Percentiles rank a stretch among this genome's conserved stretches.
Conservation (phyloP, 2,329 filamentous ascomycete species). For the Fusarium succisae region DNA sequence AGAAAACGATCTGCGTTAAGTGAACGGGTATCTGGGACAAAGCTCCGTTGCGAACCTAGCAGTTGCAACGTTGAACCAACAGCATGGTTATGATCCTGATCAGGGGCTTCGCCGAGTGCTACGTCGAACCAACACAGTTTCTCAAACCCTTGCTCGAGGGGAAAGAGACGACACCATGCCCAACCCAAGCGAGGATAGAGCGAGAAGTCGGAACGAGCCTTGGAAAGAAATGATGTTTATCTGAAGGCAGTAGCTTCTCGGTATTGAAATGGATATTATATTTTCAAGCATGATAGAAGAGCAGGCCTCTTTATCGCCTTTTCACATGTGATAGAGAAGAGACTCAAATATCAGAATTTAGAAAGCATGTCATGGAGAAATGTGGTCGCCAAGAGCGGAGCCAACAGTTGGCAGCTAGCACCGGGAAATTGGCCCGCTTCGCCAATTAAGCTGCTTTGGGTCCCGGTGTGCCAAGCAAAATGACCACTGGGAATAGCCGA, state of each 20-base stretch:
- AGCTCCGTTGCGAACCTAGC: not conserved
- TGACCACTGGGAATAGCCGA: not conserved
- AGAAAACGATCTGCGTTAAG: not conserved
- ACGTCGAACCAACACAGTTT: not conserved
- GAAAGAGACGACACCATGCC: not conserved
- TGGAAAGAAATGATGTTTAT: not conserved
- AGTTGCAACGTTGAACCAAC: not conserved
- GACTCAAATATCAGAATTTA: not conserved
- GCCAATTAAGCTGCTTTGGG: not conserved
- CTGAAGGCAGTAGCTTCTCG: accelerated
- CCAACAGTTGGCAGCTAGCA: not conserved
- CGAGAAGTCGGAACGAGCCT: accelerated
- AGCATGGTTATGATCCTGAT: not conserved
- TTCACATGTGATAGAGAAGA: not conserved
- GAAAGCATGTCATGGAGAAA: not conserved
- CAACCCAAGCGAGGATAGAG: not conserved
- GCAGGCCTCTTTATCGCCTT: accelerated
- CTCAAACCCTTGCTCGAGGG: not conserved
- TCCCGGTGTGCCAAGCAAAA: not conserved
- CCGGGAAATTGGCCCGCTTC: not conserved
- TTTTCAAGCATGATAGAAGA: not conserved
- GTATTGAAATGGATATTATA: accelerated
- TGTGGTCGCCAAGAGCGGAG: not conserved
- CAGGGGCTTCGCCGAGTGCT: not conserved
- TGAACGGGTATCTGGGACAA: not conserved